These are phyloP conservation scores for Amylocarpus encephaloides DNA, from an alignment of 2,329 filamentous ascomycete genomes.

Conservation along the genomic window DNA sequence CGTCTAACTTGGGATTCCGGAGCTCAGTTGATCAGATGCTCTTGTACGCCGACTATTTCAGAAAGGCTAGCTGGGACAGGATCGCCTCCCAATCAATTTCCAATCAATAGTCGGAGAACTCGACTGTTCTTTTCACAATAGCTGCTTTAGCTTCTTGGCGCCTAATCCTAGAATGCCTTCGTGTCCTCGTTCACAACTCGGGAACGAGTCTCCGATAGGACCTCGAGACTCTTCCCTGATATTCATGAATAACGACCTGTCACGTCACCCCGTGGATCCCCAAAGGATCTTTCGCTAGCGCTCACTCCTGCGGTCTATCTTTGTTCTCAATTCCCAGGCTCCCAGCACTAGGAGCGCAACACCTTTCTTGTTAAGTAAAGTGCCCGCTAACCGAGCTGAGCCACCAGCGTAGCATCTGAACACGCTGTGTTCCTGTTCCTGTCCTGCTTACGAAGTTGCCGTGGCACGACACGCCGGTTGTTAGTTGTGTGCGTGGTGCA, in stretches of 20 bases:
- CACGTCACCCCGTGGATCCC: not conserved
- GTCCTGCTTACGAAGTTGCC: conserved; percentile 3
- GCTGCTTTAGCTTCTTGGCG: not conserved
- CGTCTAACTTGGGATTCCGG: not conserved
- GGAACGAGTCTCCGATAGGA: not conserved
- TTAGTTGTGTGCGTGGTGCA: not conserved
- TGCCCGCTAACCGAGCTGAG: conserved; percentile 4
- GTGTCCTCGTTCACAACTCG: not conserved
- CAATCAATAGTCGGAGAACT: not conserved
- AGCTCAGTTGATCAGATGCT: not conserved
- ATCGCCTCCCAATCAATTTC: conserved; percentile 1
- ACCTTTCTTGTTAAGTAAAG: not conserved
- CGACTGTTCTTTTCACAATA: not conserved
- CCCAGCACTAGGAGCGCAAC: not conserved
- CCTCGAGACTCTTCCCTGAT: not conserved
- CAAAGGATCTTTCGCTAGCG: not conserved
- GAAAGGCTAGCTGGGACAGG: not conserved
- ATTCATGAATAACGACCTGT: not conserved
- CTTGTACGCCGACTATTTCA: not conserved
- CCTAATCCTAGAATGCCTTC: not conserved
- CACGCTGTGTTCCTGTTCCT: conserved; percentile 3
- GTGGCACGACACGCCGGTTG: not conserved
- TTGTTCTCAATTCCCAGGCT: not conserved
- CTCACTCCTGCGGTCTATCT: not conserved
- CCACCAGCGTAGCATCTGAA: not conserved